phyloP scores from a whole-genome alignment of 106 monocot species.

The Hemerocallis citrina region DNA sequence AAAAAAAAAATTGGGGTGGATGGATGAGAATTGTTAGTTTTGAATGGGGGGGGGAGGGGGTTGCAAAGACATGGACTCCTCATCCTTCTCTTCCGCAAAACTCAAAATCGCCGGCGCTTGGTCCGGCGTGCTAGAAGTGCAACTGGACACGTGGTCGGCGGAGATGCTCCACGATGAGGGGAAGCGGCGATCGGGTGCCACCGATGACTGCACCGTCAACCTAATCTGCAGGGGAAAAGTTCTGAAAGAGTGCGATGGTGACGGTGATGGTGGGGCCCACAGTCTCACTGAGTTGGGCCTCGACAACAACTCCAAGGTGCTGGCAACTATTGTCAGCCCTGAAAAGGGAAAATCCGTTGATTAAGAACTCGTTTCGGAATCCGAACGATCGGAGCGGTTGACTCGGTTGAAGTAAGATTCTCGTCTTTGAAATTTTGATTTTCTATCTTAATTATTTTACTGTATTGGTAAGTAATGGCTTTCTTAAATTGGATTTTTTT shows the following conservation, averaged over 20 bases:
- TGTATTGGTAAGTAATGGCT: no score
- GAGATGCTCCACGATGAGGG: slow-evolving; percentile 72
- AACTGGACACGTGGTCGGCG: slow-evolving; percentile 57
- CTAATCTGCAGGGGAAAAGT: slow-evolving; percentile 76
- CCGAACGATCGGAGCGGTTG: slow-evolving; percentile 48
- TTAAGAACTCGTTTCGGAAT: slow-evolving; percentile 29
- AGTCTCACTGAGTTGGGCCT: slow-evolving; percentile 45
- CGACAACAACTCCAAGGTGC: slow-evolving; percentile 73
- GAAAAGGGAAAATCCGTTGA: slow-evolving; percentile 36
- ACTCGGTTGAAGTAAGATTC: slow-evolving; percentile 36
- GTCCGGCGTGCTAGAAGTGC: slow-evolving; percentile 61
- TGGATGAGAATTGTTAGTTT: no score
- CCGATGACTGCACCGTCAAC: slow-evolving; percentile 37
- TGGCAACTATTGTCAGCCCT: slow-evolving; percentile 37
- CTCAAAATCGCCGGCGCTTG: slow-evolving; percentile 66
- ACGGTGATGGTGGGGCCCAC: slow-evolving; percentile 10
- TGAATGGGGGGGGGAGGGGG: no score
- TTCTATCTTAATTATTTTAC: no score
- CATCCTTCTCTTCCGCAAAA: slow-evolving; percentile 17
- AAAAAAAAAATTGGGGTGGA: no score
- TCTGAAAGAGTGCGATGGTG: slow-evolving; percentile 39
- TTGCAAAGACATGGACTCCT: no score
- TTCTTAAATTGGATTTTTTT: no score
- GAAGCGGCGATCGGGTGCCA: slow-evolving; percentile 21
- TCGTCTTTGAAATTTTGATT: no score